Base-by-base conservation (phyloP, 805 yeast genomes). In the Metschnikowia koreensis region DNA sequence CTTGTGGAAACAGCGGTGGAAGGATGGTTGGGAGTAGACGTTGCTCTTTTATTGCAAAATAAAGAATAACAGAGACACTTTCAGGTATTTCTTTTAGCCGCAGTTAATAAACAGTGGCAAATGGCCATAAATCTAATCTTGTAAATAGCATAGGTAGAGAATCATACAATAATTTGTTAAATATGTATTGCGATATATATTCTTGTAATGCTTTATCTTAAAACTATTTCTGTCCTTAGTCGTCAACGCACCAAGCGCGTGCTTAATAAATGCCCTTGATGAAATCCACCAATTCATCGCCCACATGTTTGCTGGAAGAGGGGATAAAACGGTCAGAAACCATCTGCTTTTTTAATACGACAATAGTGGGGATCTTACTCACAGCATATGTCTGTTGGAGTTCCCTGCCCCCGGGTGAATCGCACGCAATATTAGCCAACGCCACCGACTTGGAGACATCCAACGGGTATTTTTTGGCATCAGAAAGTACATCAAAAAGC, bases 1-100 rank as follows among this genome's bases (percentile, higher is more conserved):
- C 52, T 77, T 88, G 57, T 94, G 99, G 99, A 85, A 85, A 65
- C 82, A 87, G 61, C 83, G 99, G 64, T 93, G 99, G 99, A 84
- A 80, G 59, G 96, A 89, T 60, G 97, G 97, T 0, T 91, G 97
- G 97, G 86, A 87, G 37, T 83, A 80, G 34, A 31, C 6, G 34
- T 10, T 31, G 13, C 6, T 2, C 34, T 31, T 31, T 31, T 31
- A 10, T 31, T 31, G 22, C 22, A 22, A 22, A 22, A 3, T 22
- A 22, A 22, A 22, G 22, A 22, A 22, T 22, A 22, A 22, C 22
- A 22, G 22, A 22, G 22, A 3, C 22, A 22, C 22, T 22, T 22
- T 4, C 22, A 22, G 22, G 22, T 22, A 2, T 31, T 6, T 31
- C 13, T 31, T 31, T 31, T 31, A 6, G 10, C 34, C 13, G 34